These are phyloP conservation scores for Trifolium fragiferum DNA, from an alignment of 306 rosid genomes.

Conservation along the genomic window DNA sequence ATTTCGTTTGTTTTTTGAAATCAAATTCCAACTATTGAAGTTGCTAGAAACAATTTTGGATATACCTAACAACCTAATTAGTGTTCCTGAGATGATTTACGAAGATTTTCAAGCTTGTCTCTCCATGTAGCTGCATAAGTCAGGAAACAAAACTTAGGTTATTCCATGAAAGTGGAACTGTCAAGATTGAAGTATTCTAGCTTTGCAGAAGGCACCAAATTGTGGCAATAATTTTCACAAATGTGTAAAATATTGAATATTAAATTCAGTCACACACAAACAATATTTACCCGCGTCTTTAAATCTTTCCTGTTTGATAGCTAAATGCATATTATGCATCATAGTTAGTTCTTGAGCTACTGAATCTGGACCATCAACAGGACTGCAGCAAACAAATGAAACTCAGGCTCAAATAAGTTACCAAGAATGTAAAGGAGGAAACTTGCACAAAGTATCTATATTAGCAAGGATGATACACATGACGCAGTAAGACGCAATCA, in stretches of 20 bases:
- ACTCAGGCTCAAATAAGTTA: conserved; percentile 36
- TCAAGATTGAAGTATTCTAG: conserved; percentile 26
- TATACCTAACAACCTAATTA: conserved; percentile 51
- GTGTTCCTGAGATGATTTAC: conserved; percentile 62
- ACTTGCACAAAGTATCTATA: conserved; percentile 24
- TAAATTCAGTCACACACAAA: conserved; percentile 6
- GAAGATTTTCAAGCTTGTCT: conserved; percentile 75
- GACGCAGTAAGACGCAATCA: conserved; percentile 38
- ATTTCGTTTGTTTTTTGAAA: background rate
- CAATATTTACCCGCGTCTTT: conserved; percentile 74
- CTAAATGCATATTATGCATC: conserved; percentile 73
- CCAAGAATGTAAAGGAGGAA: conserved; percentile 11
- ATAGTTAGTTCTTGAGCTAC: conserved; percentile 75
- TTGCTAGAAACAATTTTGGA: conserved; percentile 19
- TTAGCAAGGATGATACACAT: conserved; percentile 7
- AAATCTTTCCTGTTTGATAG: conserved; percentile 83
- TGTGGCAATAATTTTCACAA: background rate
- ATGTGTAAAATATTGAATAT: background rate
- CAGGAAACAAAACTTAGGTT: conserved; percentile 25
- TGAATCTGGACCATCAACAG: conserved; percentile 79
- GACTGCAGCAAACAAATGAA: conserved; percentile 54
- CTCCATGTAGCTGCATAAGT: conserved; percentile 84
- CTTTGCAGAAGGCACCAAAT: conserved; percentile 11
- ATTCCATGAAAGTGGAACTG: conserved; percentile 36
- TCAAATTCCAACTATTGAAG: conserved; percentile 14